These are phyloP conservation scores for Vaccinium darrowii DNA, from an alignment of 148 eudicot species.

Conservation along the genomic window DNA sequence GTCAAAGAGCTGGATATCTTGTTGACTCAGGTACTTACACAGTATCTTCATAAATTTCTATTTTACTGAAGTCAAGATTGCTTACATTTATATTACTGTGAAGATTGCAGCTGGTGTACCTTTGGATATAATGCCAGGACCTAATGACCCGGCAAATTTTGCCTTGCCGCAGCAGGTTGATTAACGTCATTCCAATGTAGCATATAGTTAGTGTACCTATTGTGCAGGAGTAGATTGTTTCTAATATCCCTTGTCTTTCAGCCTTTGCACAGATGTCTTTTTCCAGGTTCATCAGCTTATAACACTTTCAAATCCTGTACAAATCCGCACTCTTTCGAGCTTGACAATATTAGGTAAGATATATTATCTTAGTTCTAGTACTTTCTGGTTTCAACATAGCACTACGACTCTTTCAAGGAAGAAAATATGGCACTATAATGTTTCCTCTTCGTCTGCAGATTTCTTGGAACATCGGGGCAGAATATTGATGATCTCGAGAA, in stretches of 20 bases:
- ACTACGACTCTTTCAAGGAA: neutral
- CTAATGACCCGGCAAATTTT: conserved; percentile 84
- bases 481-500: conserved; percentile 82
- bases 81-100: conserved; percentile 22
- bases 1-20: conserved; percentile 87
- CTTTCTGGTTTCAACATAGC: neutral
- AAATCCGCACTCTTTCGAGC: conserved; percentile 84
- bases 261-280: conserved; percentile 91
- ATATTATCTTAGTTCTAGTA: neutral
- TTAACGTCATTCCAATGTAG: neutral
- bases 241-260: conserved; percentile 31
- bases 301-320: conserved; percentile 89
- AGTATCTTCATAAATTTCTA: conserved; percentile 6
- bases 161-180: conserved; percentile 92
- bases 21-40: conserved; percentile 69
- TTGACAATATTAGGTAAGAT: conserved; percentile 69
- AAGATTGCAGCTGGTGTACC: conserved; percentile 88
- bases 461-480: conserved; percentile 97
- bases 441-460: conserved; percentile 41
- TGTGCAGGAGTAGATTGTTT: neutral
- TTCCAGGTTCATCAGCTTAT: conserved; percentile 81
- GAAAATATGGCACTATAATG: neutral
- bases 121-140: conserved; percentile 92
- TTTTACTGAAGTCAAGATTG: conserved; percentile 5
- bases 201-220: neutral